Percentiles rank a stretch among this genome's conserved stretches.
Conservation (phyloP, 2,329 filamentous ascomycete species). For the Xenoacremonium recifei region DNA sequence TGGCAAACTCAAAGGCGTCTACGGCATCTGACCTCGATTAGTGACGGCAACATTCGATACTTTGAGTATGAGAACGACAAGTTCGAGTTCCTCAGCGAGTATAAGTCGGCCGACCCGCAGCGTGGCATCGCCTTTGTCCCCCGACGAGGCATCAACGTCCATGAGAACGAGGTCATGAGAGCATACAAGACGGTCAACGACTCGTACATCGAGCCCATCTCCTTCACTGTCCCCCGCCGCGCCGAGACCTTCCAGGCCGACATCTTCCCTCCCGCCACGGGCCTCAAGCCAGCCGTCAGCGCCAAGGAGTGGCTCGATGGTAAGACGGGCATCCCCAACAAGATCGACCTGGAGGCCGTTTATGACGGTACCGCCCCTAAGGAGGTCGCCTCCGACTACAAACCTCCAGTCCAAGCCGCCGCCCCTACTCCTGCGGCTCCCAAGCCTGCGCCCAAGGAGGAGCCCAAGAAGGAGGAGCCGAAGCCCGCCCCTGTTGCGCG, state of each 20-base stretch:
- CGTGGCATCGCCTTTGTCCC: conserved; percentile 92
- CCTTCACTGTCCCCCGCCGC: conserved; percentile 92
- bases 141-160: conserved; percentile 91
- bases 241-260: conserved; percentile 96
- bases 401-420: conserved; percentile 49
- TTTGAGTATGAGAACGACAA: conserved; percentile 99
- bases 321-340: conserved; percentile 79
- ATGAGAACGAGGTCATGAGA: conserved; percentile 94
- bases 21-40: conserved; percentile 34
- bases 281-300: conserved; percentile 76
- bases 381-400: conserved; percentile 71
- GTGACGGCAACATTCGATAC: conserved; percentile 98
- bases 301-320: conserved; percentile 83
- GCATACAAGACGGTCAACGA: conserved; percentile 98
- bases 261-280: conserved; percentile 86
- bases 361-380: conserved; percentile 82
- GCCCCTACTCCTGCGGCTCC: conserved; percentile 39
- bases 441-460: conserved; percentile 38
- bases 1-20: not conserved
- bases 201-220: conserved; percentile 90
- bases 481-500: conserved; percentile 44
- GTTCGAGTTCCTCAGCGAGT: conserved; percentile 94
- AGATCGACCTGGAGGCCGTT: conserved; percentile 89
- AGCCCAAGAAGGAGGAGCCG: conserved; percentile 55
- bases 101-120: conserved; percentile 95